Evolutionary conservation across 164 flowering plant genomes (phyloP).

Genomic region (Vitis rupestris): DNA sequence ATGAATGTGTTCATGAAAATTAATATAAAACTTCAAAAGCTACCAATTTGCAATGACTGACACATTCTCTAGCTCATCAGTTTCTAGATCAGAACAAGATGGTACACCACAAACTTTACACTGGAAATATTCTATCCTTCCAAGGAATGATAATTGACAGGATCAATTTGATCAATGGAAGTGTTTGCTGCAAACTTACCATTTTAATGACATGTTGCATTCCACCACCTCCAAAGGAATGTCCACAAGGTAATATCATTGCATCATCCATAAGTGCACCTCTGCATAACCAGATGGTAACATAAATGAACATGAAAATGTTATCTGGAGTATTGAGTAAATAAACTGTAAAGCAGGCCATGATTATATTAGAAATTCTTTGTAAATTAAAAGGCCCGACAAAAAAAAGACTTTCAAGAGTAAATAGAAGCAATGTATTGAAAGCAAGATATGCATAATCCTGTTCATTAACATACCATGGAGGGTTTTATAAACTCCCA

Average conservation of each 20-base stretch:
- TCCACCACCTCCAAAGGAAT: slow-evolving; percentile 89
- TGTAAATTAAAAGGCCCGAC: too few relatives aligned
- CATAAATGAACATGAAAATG: neutral
- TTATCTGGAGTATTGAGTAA: too few relatives aligned
- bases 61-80: neutral
- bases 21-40: neutral
- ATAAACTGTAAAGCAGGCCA: too few relatives aligned
- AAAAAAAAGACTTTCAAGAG: too few relatives aligned
- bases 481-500: too few relatives aligned
- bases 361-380: too few relatives aligned
- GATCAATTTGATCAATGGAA: neutral
- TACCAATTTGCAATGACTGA: neutral
- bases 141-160: neutral
- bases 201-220: slow-evolving; percentile 59
- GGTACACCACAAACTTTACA: neutral
- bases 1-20: neutral
- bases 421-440: too few relatives aligned
- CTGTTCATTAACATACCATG: too few relatives aligned
- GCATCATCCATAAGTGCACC: slow-evolving; percentile 96
- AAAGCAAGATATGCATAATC: too few relatives aligned
- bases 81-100: neutral
- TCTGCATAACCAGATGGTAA: slow-evolving; percentile 32
- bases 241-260: slow-evolving; percentile 93
- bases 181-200: slow-evolving; percentile 38
- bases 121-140: neutral